phyloP scores from a whole-genome alignment of 2,329 filamentous ascomycete genomes.

The Ilyonectria sp. region DNA sequence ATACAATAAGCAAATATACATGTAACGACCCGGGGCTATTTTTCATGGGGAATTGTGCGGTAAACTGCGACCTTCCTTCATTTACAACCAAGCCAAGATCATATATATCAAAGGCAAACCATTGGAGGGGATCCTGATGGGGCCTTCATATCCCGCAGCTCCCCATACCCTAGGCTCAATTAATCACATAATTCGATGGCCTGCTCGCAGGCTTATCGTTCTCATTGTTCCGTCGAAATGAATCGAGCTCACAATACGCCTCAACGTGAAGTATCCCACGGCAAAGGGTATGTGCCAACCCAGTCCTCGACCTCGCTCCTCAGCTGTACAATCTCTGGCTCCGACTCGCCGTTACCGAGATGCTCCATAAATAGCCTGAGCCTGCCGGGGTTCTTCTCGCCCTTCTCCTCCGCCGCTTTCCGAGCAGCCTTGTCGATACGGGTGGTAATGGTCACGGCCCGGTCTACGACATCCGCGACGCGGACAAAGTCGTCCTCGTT shows the following conservation, averaged over 20 bases:
- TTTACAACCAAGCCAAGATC: slow-evolving; percentile 2
- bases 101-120: slow-evolving; percentile 2
- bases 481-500: slow-evolving; percentile 88
- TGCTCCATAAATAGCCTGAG: slow-evolving; percentile 79
- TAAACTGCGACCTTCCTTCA: background rate
- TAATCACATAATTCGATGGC: slow-evolving; percentile 12
- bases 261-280: slow-evolving; percentile 69
- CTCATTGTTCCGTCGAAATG: background rate
- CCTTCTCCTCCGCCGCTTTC: slow-evolving; percentile 77
- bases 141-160: slow-evolving; percentile 3
- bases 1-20: background rate
- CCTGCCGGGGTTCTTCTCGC: slow-evolving; percentile 75
- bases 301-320: slow-evolving; percentile 83
- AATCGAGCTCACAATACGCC: background rate
- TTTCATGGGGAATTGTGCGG: background rate
- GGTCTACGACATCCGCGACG: slow-evolving; percentile 88
- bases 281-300: slow-evolving; percentile 81
- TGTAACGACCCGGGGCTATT: background rate
- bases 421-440: slow-evolving; percentile 81
- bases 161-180: background rate
- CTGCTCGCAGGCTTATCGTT: slow-evolving; percentile 12
- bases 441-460: slow-evolving; percentile 84
- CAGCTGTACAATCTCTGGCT: slow-evolving; percentile 81
- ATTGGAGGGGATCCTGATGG: background rate
- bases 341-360: slow-evolving; percentile 76